phyloP scores from a whole-genome alignment of 2,329 filamentous ascomycete genomes.

The Trichophyton benhamiae region DNA sequence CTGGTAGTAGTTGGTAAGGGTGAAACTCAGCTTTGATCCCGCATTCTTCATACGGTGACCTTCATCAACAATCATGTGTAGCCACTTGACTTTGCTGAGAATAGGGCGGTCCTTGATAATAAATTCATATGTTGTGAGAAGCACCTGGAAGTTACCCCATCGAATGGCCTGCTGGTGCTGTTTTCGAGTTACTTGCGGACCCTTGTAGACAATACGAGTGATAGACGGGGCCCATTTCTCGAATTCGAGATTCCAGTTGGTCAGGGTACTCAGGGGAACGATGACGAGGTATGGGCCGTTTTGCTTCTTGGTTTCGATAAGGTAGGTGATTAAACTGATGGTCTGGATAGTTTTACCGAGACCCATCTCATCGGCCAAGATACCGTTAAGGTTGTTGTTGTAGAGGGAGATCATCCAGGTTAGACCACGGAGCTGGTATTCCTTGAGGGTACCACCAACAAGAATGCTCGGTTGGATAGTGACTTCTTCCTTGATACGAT shows the following conservation, averaged over 20 bases:
- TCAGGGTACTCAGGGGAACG: constrained; percentile 89
- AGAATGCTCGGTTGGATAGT: constrained; percentile 70
- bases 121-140: constrained; percentile 97
- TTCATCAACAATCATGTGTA: constrained; percentile 99
- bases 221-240: constrained; percentile 96
- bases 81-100: constrained; percentile 97
- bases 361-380: constrained; percentile 98
- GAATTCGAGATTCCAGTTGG: constrained; percentile 97
- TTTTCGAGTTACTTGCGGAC: constrained; percentile 76
- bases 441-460: constrained; percentile 84
- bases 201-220: constrained; percentile 86
- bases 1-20: constrained; percentile 87
- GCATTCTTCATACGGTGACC: constrained; percentile 99
- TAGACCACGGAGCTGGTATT: constrained; percentile 95
- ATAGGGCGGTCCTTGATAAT: constrained; percentile 97
- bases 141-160: constrained; percentile 86
- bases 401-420: constrained; percentile 99
- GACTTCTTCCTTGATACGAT: constrained; percentile 89
- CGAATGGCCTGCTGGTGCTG: constrained; percentile 87
- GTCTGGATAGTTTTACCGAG: constrained; percentile 99
- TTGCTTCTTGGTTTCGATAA: constrained; percentile 91
- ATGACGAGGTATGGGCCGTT: constrained; percentile 90
- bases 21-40: constrained; percentile 88
- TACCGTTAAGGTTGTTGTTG: constrained; percentile 99
- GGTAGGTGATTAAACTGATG: constrained; percentile 91